Conservation (phyloP, 345 rosid genomes). For the Corymbia maculata region DNA sequence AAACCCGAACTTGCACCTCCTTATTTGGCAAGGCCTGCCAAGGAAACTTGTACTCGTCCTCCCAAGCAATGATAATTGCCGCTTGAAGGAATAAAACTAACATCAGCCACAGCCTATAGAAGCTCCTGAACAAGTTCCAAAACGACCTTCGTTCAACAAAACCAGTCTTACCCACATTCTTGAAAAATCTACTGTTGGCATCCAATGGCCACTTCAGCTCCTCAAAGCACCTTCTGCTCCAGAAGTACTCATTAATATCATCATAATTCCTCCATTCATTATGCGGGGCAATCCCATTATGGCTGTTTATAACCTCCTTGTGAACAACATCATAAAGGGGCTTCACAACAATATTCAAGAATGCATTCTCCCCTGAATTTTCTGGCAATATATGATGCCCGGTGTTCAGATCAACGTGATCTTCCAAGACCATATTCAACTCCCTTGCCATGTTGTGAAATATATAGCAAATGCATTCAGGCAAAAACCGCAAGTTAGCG, state of each 20-base stretch:
- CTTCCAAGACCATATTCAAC: slow-evolving; percentile 30
- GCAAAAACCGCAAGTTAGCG: slow-evolving; percentile 42
- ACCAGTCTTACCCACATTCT: slow-evolving; percentile 31
- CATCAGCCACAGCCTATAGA: slow-evolving; percentile 70
- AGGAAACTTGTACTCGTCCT: slow-evolving; percentile 17
- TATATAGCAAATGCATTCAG: slow-evolving; percentile 52
- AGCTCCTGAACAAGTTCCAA: slow-evolving; percentile 77
- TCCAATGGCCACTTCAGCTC: slow-evolving; percentile 68
- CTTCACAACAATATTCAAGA: slow-evolving; percentile 43
- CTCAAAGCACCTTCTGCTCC: slow-evolving; percentile 79
- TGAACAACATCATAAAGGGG: slow-evolving; percentile 54
- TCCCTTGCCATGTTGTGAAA: slow-evolving; percentile 51
- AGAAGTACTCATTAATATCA: slow-evolving; percentile 79
- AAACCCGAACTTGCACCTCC: slow-evolving; percentile 48
- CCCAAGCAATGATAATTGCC: slow-evolving; percentile 69
- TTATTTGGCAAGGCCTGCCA: slow-evolving; percentile 48
- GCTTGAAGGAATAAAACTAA: slow-evolving; percentile 66
- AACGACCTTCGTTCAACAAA: slow-evolving; percentile 85
- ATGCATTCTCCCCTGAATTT: slow-evolving; percentile 44
- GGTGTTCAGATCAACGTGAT: slow-evolving; percentile 29
- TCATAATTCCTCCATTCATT: slow-evolving; percentile 89
- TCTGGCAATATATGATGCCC: slow-evolving; percentile 41
- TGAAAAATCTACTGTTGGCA: slow-evolving; percentile 30
- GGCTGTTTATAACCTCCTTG: slow-evolving; percentile 38
- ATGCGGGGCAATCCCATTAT: slow-evolving; percentile 62